Evolutionary conservation across 2,329 filamentous ascomycete genomes (phyloP).

Genomic region (Penicillium psychrosexuale): DNA sequence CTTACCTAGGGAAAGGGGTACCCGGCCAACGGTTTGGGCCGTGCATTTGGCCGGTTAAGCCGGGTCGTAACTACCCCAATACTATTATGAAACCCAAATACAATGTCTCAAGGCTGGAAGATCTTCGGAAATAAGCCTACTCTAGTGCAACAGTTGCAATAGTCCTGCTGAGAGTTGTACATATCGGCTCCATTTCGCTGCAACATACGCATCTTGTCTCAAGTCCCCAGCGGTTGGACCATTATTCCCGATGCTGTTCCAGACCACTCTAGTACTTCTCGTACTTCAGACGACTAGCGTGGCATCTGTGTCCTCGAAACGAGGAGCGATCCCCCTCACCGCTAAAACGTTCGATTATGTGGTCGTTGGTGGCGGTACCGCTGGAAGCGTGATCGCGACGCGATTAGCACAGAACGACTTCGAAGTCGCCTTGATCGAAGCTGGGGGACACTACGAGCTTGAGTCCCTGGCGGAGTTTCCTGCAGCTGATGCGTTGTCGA

Average conservation of each 20-base stretch:
- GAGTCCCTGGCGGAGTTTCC: conserved; percentile 20
- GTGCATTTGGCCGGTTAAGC: neutral
- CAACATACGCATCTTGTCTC: neutral
- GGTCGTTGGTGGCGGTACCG: conserved; percentile 28
- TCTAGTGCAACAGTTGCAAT: neutral
- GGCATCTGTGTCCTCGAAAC: neutral
- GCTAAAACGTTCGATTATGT: conserved; percentile 25
- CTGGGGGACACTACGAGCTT: conserved; percentile 29
- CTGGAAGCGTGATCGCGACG: conserved; percentile 25
- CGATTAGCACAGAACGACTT: conserved; percentile 24
- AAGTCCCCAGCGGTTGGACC: neutral
- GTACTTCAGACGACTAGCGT: conserved; percentile 7
- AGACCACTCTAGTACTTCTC: conserved; percentile 2
- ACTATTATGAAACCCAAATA: too few species aligned
- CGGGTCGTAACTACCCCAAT: too few species aligned
- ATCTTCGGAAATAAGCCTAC: neutral
- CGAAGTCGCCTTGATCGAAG: conserved; percentile 30
- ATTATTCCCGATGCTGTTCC: conserved; percentile 4
- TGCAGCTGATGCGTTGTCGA: conserved; percentile 16
- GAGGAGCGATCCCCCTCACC: neutral
- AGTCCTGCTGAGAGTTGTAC: neutral
- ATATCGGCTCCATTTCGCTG: neutral
- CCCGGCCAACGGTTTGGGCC: neutral
- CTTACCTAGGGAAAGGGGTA: neutral
- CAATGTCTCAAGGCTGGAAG: too few species aligned